Base-by-base conservation (phyloP, 1,139 yeast species). In the Hemisphaericaspora xylofermentans region DNA sequence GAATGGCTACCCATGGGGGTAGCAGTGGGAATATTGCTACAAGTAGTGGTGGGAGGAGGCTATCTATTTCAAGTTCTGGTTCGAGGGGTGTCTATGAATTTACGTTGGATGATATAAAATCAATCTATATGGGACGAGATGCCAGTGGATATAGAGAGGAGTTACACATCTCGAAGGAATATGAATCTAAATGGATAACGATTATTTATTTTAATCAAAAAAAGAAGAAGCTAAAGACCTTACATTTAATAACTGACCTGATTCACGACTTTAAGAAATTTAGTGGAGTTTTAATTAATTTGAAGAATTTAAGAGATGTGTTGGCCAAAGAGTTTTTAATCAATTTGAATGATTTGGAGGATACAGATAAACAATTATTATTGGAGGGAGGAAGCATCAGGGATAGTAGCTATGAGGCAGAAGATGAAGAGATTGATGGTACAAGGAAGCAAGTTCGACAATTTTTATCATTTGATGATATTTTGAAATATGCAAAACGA, bases 101-200 rank as follows among this genome's bases (percentile, higher is more conserved):
- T 43, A 67, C 74, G n/a, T 68, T 88, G 13, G 96, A 87, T 57
- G 80, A 80, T 42, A 84, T 93, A 33, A 80, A 80, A 49, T 83
- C 80, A 43, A 74, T 88, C 1, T 66, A 89, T 41, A 68, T 75
- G 9, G 88, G 83, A 9, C 74, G 71, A 12, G 85, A 84, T 50
- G 97, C 96, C 1, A 72, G 77, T 21, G 85, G 86, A 48, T 91
- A 88, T 56, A 68, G 96, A 44, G 96, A 91, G 54, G 95, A 88
- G 58, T 76, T 87, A 48, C 83, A 84, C 36, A 76, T 89, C 1
- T 77, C 91, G 1, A 68, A 78, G 36, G 89, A 84, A 38, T 76
- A 75, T 40, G 80, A 81, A 37, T 66, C 71, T 12, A 67, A 78
- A 15, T 93, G 98, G 98, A 74, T 88, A 1, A 83, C 96, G 0